These are phyloP conservation scores for Eutrema salsugineum DNA, from an alignment of 441 rosid species.

Conservation along the genomic window DNA sequence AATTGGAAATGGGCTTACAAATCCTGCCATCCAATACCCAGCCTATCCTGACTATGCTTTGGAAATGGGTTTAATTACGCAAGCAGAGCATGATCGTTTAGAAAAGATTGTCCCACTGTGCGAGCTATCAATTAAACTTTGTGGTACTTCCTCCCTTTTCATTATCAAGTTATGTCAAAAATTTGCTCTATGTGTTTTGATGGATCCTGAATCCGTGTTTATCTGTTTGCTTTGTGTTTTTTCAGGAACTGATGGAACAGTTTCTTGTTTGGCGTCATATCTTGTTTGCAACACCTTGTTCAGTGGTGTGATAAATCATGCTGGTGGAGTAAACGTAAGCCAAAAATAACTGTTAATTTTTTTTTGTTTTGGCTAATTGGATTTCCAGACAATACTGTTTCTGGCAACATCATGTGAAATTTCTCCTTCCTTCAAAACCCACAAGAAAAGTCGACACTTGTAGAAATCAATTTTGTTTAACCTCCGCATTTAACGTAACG, in stretches of 20 bases:
- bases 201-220: background rate
- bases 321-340: conserved; percentile 71
- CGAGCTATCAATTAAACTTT: conserved; percentile 80
- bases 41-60: conserved; percentile 94
- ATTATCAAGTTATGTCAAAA: background rate
- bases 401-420: background rate
- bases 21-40: conserved; percentile 86
- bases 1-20: conserved; percentile 95
- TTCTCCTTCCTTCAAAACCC: background rate
- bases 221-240: background rate
- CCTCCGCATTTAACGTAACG: background rate
- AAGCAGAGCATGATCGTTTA: conserved; percentile 56
- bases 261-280: conserved; percentile 90
- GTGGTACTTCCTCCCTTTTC: conserved; percentile 48
- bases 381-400: background rate
- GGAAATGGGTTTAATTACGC: conserved; percentile 67
- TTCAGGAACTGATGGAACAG: conserved; percentile 88
- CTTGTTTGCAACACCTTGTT: conserved; percentile 83
- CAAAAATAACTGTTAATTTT: background rate
- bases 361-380: background rate
- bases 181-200: background rate
- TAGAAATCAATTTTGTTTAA: background rate
- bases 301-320: conserved; percentile 58
- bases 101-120: conserved; percentile 79
- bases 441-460: background rate